These are phyloP conservation scores for Hirschioporus abietinus DNA, from an alignment of 768 basidiomycete species.

Conservation along the genomic window DNA sequence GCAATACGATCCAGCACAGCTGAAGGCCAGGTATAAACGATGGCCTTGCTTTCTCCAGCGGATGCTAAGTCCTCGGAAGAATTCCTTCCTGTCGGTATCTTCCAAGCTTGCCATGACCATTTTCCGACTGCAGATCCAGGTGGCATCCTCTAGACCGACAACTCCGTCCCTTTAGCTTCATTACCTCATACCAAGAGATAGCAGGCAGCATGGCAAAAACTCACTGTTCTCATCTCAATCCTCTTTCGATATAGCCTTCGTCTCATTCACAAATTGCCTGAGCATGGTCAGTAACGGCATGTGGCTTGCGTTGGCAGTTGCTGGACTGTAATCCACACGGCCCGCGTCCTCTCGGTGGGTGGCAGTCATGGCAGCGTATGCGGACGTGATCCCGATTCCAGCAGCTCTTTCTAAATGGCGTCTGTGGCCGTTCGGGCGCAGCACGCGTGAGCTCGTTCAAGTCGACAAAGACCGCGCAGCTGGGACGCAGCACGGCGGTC, in stretches of 20 bases:
- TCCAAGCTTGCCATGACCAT: neutral
- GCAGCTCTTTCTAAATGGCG: neutral
- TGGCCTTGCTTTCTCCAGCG: neutral
- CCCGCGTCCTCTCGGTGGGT: neutral
- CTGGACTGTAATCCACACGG: neutral
- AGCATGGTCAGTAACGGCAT: neutral
- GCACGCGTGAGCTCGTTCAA: neutral
- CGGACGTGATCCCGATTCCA: neutral
- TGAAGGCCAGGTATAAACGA: neutral
- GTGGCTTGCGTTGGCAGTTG: neutral
- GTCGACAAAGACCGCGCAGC: neutral
- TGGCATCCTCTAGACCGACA: neutral
- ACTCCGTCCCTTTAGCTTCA: neutral
- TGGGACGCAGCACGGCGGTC: neutral
- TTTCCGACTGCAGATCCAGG: constrained; percentile 1
- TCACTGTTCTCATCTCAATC: constrained; percentile 6
- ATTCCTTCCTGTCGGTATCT: neutral
- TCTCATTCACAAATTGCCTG: neutral
- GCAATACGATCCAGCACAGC: neutral
- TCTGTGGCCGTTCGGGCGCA: neutral
- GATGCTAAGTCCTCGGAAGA: neutral
- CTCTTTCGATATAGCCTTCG: constrained; percentile 2
- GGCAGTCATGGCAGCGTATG: neutral
- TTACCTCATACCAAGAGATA: neutral
- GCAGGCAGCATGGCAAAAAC: constrained; percentile 11